Conservation (phyloP, 345 rosid genomes). For the Lepidium africanum region DNA sequence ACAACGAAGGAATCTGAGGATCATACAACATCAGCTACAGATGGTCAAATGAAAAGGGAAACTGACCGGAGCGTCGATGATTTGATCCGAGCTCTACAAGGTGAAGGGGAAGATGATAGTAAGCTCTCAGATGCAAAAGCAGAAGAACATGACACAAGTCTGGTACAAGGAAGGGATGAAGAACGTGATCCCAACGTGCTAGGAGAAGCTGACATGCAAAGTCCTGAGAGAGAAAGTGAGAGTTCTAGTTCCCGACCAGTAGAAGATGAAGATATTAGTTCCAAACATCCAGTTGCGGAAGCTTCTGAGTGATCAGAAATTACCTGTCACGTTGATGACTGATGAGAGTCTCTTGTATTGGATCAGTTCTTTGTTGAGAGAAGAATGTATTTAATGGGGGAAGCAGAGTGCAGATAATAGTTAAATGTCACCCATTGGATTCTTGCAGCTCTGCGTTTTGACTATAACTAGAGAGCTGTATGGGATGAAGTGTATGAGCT, state of each 20-base stretch:
- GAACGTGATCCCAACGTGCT: not conserved
- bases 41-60: constrained; percentile 10
- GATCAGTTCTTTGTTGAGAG: not conserved
- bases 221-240: constrained; percentile 1
- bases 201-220: constrained; percentile 8
- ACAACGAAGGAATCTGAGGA: constrained; percentile 11
- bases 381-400: not conserved
- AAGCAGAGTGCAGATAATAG: not conserved
- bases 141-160: not conserved
- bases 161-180: constrained; percentile 1
- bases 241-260: not conserved
- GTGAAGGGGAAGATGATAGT: constrained; percentile 12
- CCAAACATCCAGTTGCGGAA: not conserved
- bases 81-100: constrained; percentile 24
- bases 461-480: not conserved
- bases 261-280: constrained; percentile 4
- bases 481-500: not conserved
- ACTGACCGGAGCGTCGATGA: constrained; percentile 24
- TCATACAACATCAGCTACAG: not conserved
- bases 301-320: not conserved
- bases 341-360: not conserved
- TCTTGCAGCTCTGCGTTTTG: not conserved
- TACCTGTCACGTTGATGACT: not conserved
- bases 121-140: constrained; percentile 12
- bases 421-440: not conserved